Evolutionary conservation across 148 eudicot genomes (phyloP).

Genomic region (Chenopodium quinoa): DNA sequence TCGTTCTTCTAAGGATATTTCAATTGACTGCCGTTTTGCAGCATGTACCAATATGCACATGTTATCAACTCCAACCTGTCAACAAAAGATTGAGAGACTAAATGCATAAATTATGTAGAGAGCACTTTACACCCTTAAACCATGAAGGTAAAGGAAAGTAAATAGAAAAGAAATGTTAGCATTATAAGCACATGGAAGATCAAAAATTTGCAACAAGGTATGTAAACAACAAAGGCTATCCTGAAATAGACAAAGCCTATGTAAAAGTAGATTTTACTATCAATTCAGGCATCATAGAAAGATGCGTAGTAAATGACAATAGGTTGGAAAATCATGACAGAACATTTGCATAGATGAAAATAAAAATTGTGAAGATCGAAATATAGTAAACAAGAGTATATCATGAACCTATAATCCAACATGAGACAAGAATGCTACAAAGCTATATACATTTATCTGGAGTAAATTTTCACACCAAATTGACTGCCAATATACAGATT

Average conservation of each 20-base stretch:
- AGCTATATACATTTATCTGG: neutral
- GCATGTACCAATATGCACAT: conserved; percentile 74
- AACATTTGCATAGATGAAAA: neutral
- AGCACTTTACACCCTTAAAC: neutral
- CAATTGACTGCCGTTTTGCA: conserved; percentile 51
- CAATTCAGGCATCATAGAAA: neutral
- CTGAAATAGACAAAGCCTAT: neutral
- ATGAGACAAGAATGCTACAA: neutral
- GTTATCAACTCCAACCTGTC: conserved; percentile 71
- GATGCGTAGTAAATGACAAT: neutral
- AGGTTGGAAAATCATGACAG: neutral
- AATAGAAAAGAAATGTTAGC: neutral
- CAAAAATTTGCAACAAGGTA: neutral
- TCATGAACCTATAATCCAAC: neutral
- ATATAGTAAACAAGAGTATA: neutral
- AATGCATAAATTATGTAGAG: neutral
- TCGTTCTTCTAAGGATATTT: conserved; percentile 47
- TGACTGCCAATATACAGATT: too few relatives aligned
- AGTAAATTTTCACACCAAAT: neutral
- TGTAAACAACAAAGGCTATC: neutral
- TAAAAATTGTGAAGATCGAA: neutral
- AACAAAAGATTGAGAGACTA: conserved; percentile 20
- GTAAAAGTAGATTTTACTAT: neutral
- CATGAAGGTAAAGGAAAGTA: neutral
- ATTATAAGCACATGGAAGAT: neutral